These are phyloP conservation scores for Trichothecium sympodiale DNA, from an alignment of 2,329 filamentous ascomycete species.

Conservation along the genomic window DNA sequence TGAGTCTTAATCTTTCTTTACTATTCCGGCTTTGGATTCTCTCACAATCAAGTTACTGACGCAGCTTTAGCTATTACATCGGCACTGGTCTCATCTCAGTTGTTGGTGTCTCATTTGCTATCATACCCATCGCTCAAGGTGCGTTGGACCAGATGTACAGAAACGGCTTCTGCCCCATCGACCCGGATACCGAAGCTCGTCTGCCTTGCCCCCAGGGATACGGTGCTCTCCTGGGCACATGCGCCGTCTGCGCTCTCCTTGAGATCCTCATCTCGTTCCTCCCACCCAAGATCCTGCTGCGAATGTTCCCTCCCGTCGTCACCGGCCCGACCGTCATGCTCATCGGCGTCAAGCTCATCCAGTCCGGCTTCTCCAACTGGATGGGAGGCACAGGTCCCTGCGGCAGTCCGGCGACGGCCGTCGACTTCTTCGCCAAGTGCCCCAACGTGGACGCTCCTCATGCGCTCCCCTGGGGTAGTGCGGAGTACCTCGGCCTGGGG, in stretches of 20 bases:
- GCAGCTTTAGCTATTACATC: conserved; percentile 62
- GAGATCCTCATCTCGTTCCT: conserved; percentile 68
- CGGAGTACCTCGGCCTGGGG: conserved; percentile 67
- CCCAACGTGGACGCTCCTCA: conserved; percentile 58
- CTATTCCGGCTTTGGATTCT: neutral
- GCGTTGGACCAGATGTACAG: conserved; percentile 68
- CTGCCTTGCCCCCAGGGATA: conserved; percentile 69
- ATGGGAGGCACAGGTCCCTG: conserved; percentile 60
- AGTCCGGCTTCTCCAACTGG: conserved; percentile 66
- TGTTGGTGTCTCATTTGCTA: conserved; percentile 67
- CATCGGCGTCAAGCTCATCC: conserved; percentile 64
- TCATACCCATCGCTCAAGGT: conserved; percentile 62
- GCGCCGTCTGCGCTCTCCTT: conserved; percentile 52
- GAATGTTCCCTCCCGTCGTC: conserved; percentile 69
- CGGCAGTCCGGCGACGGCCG: conserved; percentile 30
- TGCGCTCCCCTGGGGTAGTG: conserved; percentile 65
- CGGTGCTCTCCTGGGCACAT: conserved; percentile 60
- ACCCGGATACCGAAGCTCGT: conserved; percentile 44
- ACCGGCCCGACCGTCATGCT: conserved; percentile 60
- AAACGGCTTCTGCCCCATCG: conserved; percentile 54
- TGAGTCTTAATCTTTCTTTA: conserved; percentile 16
- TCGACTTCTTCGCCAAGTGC: conserved; percentile 51
- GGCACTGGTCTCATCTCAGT: conserved; percentile 74
- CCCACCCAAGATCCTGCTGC: conserved; percentile 55
- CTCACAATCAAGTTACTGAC: too few relatives aligned